Conservation (phyloP, 345 rosid species). For the Draba incana region DNA sequence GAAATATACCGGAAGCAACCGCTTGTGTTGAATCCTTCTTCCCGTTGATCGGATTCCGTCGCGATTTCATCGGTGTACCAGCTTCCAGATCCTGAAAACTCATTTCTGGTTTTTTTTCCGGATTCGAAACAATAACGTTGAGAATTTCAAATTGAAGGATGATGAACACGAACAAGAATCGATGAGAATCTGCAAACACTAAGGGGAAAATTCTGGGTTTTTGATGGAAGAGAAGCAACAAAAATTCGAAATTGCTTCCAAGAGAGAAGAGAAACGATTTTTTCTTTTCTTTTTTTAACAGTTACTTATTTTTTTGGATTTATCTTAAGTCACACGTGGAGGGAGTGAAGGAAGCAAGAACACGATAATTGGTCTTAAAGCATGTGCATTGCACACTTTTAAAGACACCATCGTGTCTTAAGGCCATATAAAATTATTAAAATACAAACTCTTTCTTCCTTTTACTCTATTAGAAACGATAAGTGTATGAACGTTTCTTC, state of each 20-base stretch:
- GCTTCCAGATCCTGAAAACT: constrained; percentile 95
- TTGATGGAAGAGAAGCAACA: constrained; percentile 12
- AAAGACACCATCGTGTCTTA: too few relatives aligned
- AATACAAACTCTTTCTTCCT: too few relatives aligned
- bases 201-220: background rate
- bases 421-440: too few relatives aligned
- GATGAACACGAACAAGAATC: background rate
- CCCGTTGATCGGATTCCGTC: constrained; percentile 49
- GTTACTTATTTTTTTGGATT: background rate
- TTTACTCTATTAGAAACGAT: too few relatives aligned
- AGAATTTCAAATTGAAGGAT: background rate
- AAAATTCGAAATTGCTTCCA: constrained; percentile 34
- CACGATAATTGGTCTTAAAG: background rate
- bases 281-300: too few relatives aligned
- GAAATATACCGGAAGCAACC: constrained; percentile 88
- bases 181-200: constrained; percentile 21
- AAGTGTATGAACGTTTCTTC: too few relatives aligned
- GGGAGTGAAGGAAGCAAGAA: background rate
- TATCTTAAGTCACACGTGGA: constrained; percentile 21
- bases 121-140: background rate
- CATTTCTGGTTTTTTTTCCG: constrained; percentile 42
- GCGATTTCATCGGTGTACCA: constrained; percentile 52
- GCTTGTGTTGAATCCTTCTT: constrained; percentile 74
- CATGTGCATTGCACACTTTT: too few relatives aligned
- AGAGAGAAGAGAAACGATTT: background rate